Percentiles rank a stretch among this genome's conserved stretches.
Evolutionary conservation across 2,329 filamentous ascomycete species (phyloP).

Genomic region (Epichloe aotearoae): DNA sequence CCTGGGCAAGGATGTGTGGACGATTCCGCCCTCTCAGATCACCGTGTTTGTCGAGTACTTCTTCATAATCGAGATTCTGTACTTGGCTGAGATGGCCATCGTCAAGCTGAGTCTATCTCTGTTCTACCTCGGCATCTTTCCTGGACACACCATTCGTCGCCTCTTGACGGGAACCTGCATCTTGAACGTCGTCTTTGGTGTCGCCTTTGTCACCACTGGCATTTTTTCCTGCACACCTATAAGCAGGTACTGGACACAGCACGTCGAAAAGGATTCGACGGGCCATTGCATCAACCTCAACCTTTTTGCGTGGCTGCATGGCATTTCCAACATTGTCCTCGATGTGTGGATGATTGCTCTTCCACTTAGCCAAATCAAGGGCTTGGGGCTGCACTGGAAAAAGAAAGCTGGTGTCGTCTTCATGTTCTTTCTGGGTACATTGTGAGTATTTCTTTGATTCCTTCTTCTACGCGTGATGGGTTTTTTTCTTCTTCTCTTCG

Average conservation of each 20-base stretch:
- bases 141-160: conserved; percentile 14
- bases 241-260: conserved; percentile 26
- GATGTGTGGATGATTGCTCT: conserved; percentile 7
- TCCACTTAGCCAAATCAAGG: conserved; percentile 4
- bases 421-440: conserved; percentile 6
- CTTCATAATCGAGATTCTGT: conserved; percentile 23
- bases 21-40: conserved; percentile 12
- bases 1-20: conserved; percentile 23
- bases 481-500: not conserved
- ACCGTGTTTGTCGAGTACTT: conserved; percentile 16
- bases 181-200: conserved; percentile 18
- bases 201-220: conserved; percentile 18
- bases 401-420: conserved; percentile 5
- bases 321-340: not conserved
- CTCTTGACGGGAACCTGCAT: conserved; percentile 20
- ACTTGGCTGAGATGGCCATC: conserved; percentile 15
- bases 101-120: conserved; percentile 28
- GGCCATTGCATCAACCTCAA: conserved; percentile 5
- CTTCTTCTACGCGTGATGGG: too few relatives aligned
- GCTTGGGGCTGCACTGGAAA: conserved; percentile 2
- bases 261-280: conserved; percentile 18
- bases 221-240: conserved; percentile 29
- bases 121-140: conserved; percentile 31
- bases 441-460: not conserved
- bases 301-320: conserved; percentile 4